Percentiles rank a stretch among this genome's conserved stretches.
These are phyloP conservation scores for Xylaria bambusicola DNA, from an alignment of 495 filamentous ascomycete genomes.

Conservation along the genomic window DNA sequence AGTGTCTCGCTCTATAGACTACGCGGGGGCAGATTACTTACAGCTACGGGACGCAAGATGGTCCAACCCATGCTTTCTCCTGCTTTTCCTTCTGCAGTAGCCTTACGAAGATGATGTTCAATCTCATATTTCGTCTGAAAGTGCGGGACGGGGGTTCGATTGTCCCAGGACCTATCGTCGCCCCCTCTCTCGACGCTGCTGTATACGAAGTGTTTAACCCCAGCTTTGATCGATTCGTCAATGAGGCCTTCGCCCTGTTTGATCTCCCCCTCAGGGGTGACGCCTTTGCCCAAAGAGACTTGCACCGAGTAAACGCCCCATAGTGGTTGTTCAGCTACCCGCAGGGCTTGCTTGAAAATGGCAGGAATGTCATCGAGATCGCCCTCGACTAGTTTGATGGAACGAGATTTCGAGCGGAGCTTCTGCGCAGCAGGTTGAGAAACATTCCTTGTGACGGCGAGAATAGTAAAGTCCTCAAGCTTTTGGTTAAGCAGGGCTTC, in stretches of 20 bases:
- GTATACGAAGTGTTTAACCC: slow-evolving; percentile 70
- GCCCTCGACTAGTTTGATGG: slow-evolving; percentile 60
- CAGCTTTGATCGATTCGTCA: slow-evolving; percentile 57
- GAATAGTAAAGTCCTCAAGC: slow-evolving; percentile 45
- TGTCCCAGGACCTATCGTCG: slow-evolving; percentile 50
- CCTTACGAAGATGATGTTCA: slow-evolving; percentile 59
- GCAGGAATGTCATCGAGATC: slow-evolving; percentile 55
- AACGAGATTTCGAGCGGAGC: slow-evolving; percentile 45
- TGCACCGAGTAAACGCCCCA: slow-evolving; percentile 43
- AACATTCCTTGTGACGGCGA: slow-evolving; percentile 64
- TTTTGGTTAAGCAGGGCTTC: slow-evolving; percentile 44
- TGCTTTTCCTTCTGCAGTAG: slow-evolving; percentile 25
- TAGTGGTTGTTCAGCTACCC: slow-evolving; percentile 35
- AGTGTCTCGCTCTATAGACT: neutral
- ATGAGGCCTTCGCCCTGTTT: slow-evolving; percentile 64
- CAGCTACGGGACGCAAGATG: slow-evolving; percentile 61
- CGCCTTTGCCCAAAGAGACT: slow-evolving; percentile 49
- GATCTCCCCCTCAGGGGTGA: slow-evolving; percentile 56
- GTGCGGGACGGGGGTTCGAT: slow-evolving; percentile 65
- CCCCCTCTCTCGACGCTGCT: slow-evolving; percentile 70
- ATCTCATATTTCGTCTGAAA: slow-evolving; percentile 68
- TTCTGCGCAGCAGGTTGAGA: slow-evolving; percentile 48
- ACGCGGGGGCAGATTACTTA: neutral
- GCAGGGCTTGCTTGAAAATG: slow-evolving; percentile 54
- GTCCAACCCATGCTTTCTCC: slow-evolving; percentile 57